Evolutionary conservation across 352 stramenopile species (phyloP).

Genomic region (Phytophthora cajani): DNA sequence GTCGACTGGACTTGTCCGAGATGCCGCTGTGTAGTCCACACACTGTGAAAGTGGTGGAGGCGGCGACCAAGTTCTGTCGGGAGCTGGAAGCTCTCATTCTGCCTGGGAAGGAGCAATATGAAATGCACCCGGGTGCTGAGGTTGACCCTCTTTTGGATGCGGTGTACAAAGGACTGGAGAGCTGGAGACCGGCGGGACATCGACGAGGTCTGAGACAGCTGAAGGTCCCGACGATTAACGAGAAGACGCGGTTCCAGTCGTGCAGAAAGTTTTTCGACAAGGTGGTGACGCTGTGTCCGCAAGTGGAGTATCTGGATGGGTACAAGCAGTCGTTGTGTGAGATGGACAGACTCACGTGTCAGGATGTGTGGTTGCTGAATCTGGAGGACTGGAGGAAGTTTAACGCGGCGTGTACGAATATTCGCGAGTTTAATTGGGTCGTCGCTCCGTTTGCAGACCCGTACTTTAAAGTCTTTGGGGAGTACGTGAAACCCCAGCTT

Average conservation of each 20-base stretch:
- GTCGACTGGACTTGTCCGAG: conserved; percentile 32
- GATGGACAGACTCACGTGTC: conserved; percentile 41
- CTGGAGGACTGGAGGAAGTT: conserved; percentile 37
- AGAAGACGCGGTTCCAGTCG: conserved; percentile 18
- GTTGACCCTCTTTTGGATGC: conserved; percentile 19
- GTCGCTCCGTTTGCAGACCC: conserved; percentile 38
- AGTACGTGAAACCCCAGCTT: conserved; percentile 38
- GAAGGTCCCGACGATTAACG: conserved; percentile 29
- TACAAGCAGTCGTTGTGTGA: conserved; percentile 41
- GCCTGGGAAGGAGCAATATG: conserved; percentile 20
- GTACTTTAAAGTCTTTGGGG: conserved; percentile 47
- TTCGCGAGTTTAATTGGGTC: conserved; percentile 45
- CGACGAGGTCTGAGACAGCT: conserved; percentile 33
- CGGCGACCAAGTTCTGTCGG: conserved; percentile 26
- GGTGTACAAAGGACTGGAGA: conserved; percentile 33
- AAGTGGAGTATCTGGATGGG: conserved; percentile 38
- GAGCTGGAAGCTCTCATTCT: conserved; percentile 35
- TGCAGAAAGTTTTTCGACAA: conserved; percentile 33
- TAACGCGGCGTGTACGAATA: conserved; percentile 33
- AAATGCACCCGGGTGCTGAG: conserved; percentile 1
- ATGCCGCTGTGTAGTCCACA: conserved; percentile 31
- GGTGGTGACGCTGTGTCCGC: conserved; percentile 34
- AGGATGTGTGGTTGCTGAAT: conserved; percentile 29
- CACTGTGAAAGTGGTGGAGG: conserved; percentile 22
- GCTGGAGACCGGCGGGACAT: conserved; percentile 18